phyloP scores from a whole-genome alignment of 768 basidiomycete genomes.

The Trametes sanguinea region DNA sequence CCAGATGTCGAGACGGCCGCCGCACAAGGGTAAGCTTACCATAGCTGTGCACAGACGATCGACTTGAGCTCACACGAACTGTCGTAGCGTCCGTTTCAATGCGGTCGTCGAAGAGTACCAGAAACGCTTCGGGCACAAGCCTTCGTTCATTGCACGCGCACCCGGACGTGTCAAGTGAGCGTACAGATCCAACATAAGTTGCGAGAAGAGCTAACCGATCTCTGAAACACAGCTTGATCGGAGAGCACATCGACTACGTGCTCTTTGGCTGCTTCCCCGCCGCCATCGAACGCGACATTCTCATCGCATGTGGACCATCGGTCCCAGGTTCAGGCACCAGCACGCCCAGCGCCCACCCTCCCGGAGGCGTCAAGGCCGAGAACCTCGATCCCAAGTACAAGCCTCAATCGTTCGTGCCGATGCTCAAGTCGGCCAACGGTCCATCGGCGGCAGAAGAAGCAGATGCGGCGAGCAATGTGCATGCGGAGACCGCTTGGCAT shows the following conservation, averaged over 20 bases:
- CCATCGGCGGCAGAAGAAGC: slow-evolving; percentile 36
- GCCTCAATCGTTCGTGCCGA: slow-evolving; percentile 60
- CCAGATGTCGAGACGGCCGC: slow-evolving; percentile 53
- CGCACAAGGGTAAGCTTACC: slow-evolving; percentile 45
- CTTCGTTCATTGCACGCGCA: slow-evolving; percentile 71
- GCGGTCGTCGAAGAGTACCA: slow-evolving; percentile 62
- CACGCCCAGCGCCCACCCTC: slow-evolving; percentile 34
- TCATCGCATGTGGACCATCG: slow-evolving; percentile 68
- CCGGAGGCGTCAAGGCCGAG: slow-evolving; percentile 61
- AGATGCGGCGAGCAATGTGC: slow-evolving; percentile 36
- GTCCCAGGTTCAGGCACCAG: slow-evolving; percentile 24
- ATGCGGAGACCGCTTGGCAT: slow-evolving; percentile 57
- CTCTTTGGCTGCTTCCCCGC: slow-evolving; percentile 83
- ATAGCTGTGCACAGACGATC: background rate
- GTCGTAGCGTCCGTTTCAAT: slow-evolving; percentile 55
- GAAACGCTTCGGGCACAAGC: slow-evolving; percentile 62
- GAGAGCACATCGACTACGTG: slow-evolving; percentile 85
- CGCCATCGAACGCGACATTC: slow-evolving; percentile 82
- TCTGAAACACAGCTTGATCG: slow-evolving; percentile 39
- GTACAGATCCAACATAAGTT: slow-evolving; percentile 11
- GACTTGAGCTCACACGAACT: background rate
- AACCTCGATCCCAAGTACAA: slow-evolving; percentile 64
- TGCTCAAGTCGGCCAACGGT: slow-evolving; percentile 30
- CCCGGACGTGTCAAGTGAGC: slow-evolving; percentile 79
- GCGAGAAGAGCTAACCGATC: background rate